phyloP scores from a whole-genome alignment of 768 basidiomycete genomes.

The Collybiopsis luxurians region DNA sequence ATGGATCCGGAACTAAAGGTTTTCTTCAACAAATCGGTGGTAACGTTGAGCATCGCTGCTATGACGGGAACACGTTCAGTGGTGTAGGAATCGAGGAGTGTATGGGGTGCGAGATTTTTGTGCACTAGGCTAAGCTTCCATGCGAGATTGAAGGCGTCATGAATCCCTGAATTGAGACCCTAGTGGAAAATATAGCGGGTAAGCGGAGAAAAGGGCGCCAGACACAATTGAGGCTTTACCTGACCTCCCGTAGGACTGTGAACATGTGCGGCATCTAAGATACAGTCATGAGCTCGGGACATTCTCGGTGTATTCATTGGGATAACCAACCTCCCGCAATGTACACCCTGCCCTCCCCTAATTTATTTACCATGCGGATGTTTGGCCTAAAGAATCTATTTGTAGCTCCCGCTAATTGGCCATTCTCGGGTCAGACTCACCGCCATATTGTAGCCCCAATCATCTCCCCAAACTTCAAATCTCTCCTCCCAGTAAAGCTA shows the following conservation, averaged over 20 bases:
- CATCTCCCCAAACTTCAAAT: constrained; percentile 7
- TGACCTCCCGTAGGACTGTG: constrained; percentile 18
- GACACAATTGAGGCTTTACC: no score
- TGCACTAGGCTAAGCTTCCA: constrained; percentile 23
- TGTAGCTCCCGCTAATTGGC: background rate
- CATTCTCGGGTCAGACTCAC: background rate
- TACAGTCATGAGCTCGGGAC: background rate
- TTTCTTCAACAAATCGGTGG: constrained; percentile 13
- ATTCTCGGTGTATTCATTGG: background rate
- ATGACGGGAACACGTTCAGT: constrained; percentile 25
- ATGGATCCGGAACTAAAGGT: background rate
- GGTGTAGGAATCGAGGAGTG: constrained; percentile 22
- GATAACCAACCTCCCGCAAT: constrained; percentile 20
- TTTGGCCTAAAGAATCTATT: constrained; percentile 10
- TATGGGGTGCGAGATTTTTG: constrained; percentile 11
- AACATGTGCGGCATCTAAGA: constrained; percentile 18
- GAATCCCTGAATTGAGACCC: constrained; percentile 22
- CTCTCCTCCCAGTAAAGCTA: constrained; percentile 4
- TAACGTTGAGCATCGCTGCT: constrained; percentile 22
- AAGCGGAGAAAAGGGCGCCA: no score
- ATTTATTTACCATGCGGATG: constrained; percentile 20
- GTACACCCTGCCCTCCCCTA: constrained; percentile 16
- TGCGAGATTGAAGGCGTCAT: constrained; percentile 23
- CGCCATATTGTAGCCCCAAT: background rate
- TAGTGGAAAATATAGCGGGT: no score